Evolutionary conservation across 352 stramenopile genomes (phyloP).

Genomic region (Pythium scleroteichum): DNA sequence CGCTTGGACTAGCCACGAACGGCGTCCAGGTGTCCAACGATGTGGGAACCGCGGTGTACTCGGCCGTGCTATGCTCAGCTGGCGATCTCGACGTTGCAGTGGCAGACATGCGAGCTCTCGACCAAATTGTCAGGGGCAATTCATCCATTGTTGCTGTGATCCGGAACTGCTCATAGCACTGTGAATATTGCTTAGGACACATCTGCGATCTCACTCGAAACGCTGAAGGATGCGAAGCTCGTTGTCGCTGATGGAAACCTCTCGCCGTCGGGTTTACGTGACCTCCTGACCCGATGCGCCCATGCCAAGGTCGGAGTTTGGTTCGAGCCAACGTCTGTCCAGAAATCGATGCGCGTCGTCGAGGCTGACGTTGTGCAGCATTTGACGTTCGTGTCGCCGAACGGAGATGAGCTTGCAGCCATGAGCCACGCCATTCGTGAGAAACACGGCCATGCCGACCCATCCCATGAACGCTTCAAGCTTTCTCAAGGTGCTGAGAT

Average conservation of each 20-base stretch:
- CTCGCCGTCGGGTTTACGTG: slow-evolving; percentile 38
- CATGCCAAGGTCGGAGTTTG: slow-evolving; percentile 48
- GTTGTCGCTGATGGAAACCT: slow-evolving; percentile 84
- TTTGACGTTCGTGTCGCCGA: slow-evolving; percentile 78
- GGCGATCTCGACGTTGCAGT: slow-evolving; percentile 86
- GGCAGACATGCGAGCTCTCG: slow-evolving; percentile 84
- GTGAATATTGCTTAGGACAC: slow-evolving; percentile 37
- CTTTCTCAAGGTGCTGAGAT: slow-evolving; percentile 48
- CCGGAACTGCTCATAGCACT: neutral
- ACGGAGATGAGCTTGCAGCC: slow-evolving; percentile 68
- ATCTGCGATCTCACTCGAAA: slow-evolving; percentile 38
- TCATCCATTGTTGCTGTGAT: neutral
- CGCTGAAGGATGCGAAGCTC: slow-evolving; percentile 50
- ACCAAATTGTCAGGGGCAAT: slow-evolving; percentile 56
- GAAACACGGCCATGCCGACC: slow-evolving; percentile 22
- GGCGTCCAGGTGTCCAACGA: slow-evolving; percentile 53
- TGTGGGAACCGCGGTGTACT: slow-evolving; percentile 83
- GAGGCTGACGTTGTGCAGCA: slow-evolving; percentile 45
- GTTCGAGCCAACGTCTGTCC: slow-evolving; percentile 87
- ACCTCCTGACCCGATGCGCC: slow-evolving; percentile 53
- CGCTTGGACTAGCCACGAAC: slow-evolving; percentile 57
- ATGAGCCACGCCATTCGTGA: slow-evolving; percentile 67
- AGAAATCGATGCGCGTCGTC: slow-evolving; percentile 73
- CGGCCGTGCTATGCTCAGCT: slow-evolving; percentile 65
- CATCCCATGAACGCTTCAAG: slow-evolving; percentile 49